A percentile compares a stretch with the other conserved stretches of the same genome.
These are phyloP conservation scores for Oryza glumipatula DNA, from an alignment of 176 grass and related monocot species.

Conservation along the genomic window DNA sequence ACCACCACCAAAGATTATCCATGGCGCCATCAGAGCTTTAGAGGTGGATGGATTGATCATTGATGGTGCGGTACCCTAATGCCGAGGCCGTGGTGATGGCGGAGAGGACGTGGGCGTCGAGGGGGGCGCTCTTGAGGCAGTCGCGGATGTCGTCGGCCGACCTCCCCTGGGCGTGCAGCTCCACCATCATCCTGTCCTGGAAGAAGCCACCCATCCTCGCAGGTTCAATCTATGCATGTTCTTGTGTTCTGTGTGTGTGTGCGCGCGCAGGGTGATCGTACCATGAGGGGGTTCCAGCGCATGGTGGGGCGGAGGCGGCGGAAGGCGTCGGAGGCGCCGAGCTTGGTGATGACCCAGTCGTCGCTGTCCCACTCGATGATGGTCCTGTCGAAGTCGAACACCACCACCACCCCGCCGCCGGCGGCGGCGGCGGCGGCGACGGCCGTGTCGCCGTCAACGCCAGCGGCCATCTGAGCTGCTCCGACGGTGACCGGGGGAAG, in stretches of 20 bases:
- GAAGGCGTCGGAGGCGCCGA: constrained; percentile 64
- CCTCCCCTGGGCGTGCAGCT: constrained; percentile 68
- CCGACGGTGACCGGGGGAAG: background rate
- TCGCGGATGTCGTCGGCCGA: constrained; percentile 63
- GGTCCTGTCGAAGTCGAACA: constrained; percentile 92
- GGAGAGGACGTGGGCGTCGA: constrained; percentile 55
- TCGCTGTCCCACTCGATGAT: constrained; percentile 93
- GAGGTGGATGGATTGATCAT: background rate
- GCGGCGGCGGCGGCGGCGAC: background rate
- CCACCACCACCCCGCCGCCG: constrained; percentile 42
- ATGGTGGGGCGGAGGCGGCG: constrained; percentile 61
- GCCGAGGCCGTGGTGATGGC: constrained; percentile 63
- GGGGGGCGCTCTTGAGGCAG: constrained; percentile 59
- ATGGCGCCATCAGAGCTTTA: no score
- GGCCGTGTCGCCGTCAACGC: background rate
- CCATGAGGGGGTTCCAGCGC: constrained; percentile 80
- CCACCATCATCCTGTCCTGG: constrained; percentile 83
- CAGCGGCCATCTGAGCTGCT: no score
- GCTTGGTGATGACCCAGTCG: constrained; percentile 70
- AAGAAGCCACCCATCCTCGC: background rate
- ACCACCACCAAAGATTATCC: background rate
- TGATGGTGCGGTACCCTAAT: constrained; percentile 43
- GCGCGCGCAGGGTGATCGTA: constrained; percentile 13
- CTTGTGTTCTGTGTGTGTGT: background rate
- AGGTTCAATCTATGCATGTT: background rate